phyloP scores from a whole-genome alignment of 192 early-diverging fungal genomes.

The Coemansia sp. region DNA sequence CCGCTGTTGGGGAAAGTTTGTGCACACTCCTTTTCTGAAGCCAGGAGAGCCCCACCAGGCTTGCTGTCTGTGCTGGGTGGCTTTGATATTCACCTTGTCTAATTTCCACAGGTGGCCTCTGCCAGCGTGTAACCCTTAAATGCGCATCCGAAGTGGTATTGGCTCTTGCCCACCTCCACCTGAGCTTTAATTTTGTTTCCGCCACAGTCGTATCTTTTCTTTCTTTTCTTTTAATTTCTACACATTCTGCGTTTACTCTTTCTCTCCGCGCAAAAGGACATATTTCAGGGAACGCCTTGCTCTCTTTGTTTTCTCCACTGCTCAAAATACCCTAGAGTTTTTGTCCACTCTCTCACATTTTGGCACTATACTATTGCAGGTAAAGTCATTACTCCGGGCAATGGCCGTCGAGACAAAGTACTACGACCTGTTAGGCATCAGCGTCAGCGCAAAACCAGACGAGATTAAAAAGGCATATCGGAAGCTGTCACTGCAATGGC shows the following conservation, averaged over 20 bases:
- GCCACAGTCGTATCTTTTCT: background rate
- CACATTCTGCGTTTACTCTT: background rate
- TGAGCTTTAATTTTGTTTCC: background rate
- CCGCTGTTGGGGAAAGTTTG: background rate
- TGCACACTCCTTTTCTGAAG: background rate
- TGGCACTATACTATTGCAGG: background rate
- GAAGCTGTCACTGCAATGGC: conserved; percentile 70
- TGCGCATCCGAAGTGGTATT: background rate
- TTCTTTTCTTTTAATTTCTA: conserved; percentile 1
- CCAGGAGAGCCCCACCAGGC: too few relatives aligned
- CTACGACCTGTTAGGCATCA: conserved; percentile 70
- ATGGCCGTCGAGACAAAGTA: conserved; percentile 54
- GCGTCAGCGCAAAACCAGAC: conserved; percentile 58
- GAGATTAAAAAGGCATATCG: conserved; percentile 76
- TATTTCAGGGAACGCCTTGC: background rate
- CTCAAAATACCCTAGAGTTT: background rate
- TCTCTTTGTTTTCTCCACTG: background rate
- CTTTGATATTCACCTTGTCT: background rate
- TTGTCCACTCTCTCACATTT: background rate
- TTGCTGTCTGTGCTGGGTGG: background rate
- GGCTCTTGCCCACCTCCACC: background rate
- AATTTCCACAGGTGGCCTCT: background rate
- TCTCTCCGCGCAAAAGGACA: background rate
- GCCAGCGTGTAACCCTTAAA: too few relatives aligned
- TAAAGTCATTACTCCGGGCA: background rate